Percentiles rank a stretch among this genome's conserved stretches.
These are phyloP conservation scores for Melanopsichium pennsylvanicum DNA, from an alignment of 1,284 basidiomycete species.

Conservation along the genomic window DNA sequence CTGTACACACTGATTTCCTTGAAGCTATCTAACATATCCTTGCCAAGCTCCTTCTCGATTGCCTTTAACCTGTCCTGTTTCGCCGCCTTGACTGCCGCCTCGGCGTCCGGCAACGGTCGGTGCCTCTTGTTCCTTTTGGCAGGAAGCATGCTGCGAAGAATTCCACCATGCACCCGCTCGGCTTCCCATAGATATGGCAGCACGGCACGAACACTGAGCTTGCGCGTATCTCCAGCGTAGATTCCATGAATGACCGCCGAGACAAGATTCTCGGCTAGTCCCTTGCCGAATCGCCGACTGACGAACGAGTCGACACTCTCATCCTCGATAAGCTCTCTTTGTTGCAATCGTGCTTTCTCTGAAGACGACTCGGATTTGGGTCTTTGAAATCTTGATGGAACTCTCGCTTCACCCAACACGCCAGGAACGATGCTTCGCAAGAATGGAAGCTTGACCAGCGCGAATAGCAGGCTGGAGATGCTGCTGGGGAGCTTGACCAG, in stretches of 20 bases:
- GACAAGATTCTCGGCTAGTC: slow-evolving; percentile 78
- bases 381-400: slow-evolving; percentile 57
- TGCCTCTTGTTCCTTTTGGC: slow-evolving; percentile 39
- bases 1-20: slow-evolving; percentile 78
- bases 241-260: slow-evolving; percentile 91
- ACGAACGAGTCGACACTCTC: slow-evolving; percentile 85
- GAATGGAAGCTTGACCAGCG: slow-evolving; percentile 54
- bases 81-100: slow-evolving; percentile 18
- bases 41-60: slow-evolving; percentile 68
- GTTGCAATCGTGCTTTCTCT: slow-evolving; percentile 61
- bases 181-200: slow-evolving; percentile 78
- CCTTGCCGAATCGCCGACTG: slow-evolving; percentile 76
- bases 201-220: slow-evolving; percentile 78
- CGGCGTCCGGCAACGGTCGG: slow-evolving; percentile 13
- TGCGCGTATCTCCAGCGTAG: slow-evolving; percentile 83
- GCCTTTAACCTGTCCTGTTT: slow-evolving; percentile 29
- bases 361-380: slow-evolving; percentile 62
- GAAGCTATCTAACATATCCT: slow-evolving; percentile 69
- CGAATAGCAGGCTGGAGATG: slow-evolving; percentile 66
- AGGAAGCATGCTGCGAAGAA: slow-evolving; percentile 73
- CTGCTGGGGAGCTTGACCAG: slow-evolving; percentile 70
- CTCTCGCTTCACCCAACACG: slow-evolving; percentile 72
- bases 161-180: slow-evolving; percentile 76
- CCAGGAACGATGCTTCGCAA: slow-evolving; percentile 42
- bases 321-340: slow-evolving; percentile 68